Conservation (phyloP, 2,329 filamentous ascomycete genomes). For the Aspergillus neotritici region DNA sequence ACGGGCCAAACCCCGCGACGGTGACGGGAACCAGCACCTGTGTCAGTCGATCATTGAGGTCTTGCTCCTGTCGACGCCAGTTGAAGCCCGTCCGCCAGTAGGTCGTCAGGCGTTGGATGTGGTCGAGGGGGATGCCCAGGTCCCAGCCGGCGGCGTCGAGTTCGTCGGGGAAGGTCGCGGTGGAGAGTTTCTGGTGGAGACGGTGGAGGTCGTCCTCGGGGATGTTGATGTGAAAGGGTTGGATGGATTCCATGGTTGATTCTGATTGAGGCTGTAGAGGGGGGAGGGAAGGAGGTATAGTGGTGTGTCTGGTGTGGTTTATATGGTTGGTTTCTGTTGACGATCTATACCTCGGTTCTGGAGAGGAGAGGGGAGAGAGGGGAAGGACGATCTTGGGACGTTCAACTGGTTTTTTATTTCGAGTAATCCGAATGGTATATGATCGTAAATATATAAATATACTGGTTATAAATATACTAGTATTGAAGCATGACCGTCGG, state of each 20-base stretch:
- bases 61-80: slow-evolving; percentile 56
- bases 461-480: too few species aligned
- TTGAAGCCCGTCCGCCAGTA: slow-evolving; percentile 55
- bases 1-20: slow-evolving; percentile 53
- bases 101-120: slow-evolving; percentile 54
- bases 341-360: background rate
- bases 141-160: slow-evolving; percentile 49
- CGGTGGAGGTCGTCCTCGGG: slow-evolving; percentile 48
- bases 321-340: background rate
- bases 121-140: slow-evolving; percentile 55
- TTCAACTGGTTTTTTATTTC: too few species aligned
- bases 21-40: slow-evolving; percentile 53
- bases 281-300: too few species aligned
- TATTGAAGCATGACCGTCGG: too few species aligned
- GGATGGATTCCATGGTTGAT: background rate
- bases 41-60: slow-evolving; percentile 53
- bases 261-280: too few species aligned
- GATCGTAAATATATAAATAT: too few species aligned
- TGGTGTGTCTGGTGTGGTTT: too few species aligned
- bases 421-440: too few species aligned
- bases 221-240: slow-evolving; percentile 48
- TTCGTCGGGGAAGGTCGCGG: slow-evolving; percentile 54
- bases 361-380: background rate
- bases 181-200: slow-evolving; percentile 52
- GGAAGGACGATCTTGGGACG: too few species aligned